phyloP scores from a whole-genome alignment of 2,329 filamentous ascomycete genomes.

The Akanthomyces muscarius region DNA sequence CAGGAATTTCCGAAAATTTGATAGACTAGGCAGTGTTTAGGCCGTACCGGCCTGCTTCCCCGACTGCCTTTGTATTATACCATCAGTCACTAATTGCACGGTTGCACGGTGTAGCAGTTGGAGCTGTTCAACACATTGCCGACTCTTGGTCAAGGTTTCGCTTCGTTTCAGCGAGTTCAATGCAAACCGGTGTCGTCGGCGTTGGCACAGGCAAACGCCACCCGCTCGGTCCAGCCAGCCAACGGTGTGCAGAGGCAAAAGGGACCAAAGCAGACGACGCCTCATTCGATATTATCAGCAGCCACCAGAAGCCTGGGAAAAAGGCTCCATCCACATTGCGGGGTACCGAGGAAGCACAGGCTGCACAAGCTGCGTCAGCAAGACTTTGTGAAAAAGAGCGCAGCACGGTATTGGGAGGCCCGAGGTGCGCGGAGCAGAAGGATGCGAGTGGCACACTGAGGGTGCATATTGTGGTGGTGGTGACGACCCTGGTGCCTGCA shows the following conservation, averaged over 20 bases:
- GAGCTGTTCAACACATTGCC: too few species aligned
- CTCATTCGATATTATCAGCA: conserved; percentile 3
- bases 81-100: too few species aligned
- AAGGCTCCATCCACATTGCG: neutral
- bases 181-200: neutral
- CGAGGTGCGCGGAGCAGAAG: neutral
- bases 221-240: neutral
- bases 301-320: neutral
- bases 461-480: neutral
- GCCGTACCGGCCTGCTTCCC: neutral
- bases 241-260: neutral
- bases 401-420: neutral
- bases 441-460: neutral
- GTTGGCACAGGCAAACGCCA: neutral
- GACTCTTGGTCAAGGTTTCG: neutral
- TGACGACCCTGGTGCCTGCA: neutral
- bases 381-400: neutral
- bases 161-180: neutral
- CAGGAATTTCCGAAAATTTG: too few species aligned
- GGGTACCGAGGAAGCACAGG: conserved; percentile 9
- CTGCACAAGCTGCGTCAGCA: neutral
- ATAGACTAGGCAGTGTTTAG: neutral
- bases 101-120: neutral
- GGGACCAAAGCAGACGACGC: neutral
- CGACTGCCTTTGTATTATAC: neutral